Conservation (phyloP, 148 eudicot genomes). For the Bassia scoparia region DNA sequence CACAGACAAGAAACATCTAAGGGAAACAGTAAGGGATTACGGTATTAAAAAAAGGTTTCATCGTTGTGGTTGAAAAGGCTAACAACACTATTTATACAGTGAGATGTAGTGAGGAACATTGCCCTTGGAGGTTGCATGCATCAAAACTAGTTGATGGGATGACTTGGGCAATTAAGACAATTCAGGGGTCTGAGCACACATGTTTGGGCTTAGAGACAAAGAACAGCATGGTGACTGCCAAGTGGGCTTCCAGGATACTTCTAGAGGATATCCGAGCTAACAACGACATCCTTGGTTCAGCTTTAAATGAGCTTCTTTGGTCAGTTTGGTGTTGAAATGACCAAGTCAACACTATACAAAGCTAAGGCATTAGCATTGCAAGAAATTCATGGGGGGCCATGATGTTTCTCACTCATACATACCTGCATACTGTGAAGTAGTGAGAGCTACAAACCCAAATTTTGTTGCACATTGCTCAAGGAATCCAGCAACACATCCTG, state of each 20-base stretch:
- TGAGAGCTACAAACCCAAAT: not conserved
- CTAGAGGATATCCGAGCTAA: constrained; percentile 6
- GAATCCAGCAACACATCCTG: not conserved
- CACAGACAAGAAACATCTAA: too few relatives aligned
- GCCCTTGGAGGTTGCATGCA: not conserved
- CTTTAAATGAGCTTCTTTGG: not conserved
- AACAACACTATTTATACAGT: not conserved
- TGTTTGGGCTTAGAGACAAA: not conserved
- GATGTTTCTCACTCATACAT: not conserved
- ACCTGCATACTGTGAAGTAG: not conserved
- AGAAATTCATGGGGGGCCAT: not conserved
- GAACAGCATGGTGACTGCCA: not conserved
- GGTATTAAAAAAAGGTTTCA: constrained; percentile 2
- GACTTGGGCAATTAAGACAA: not conserved
- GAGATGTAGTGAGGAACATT: not conserved
- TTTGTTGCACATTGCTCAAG: not conserved
- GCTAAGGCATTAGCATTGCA: not conserved
- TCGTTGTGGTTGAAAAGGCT: not conserved
- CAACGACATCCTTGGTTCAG: not conserved
- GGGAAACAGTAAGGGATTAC: too few relatives aligned
- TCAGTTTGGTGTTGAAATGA: not conserved
- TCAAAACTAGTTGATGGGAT: not conserved
- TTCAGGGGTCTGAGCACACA: not conserved
- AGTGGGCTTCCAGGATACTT: not conserved
- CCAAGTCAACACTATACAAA: not conserved